phyloP scores from a whole-genome alignment of 352 stramenopile genomes.

The Globisporangium cederbergense region DNA sequence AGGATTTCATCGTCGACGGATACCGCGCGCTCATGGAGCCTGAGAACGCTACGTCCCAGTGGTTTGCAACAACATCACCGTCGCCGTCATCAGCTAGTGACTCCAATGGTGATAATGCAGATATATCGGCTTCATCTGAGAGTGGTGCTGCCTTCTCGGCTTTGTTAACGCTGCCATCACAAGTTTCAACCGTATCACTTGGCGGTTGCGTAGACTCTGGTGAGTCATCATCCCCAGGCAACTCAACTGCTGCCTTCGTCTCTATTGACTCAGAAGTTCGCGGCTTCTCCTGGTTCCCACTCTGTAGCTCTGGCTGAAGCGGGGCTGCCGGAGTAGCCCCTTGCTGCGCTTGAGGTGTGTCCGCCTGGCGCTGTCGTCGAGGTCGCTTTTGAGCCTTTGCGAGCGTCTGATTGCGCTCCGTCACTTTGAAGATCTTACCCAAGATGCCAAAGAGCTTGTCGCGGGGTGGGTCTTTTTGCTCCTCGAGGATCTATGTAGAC shows the following conservation, averaged over 20 bases:
- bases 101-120: background rate
- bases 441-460: constrained; percentile 73
- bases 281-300: background rate
- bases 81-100: background rate
- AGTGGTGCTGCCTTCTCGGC: background rate
- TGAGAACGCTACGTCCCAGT: background rate
- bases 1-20: constrained; percentile 17
- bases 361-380: background rate
- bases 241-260: background rate
- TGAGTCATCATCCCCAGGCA: background rate
- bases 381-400: constrained; percentile 1
- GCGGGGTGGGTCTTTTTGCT: constrained; percentile 57
- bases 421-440: constrained; percentile 71
- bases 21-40: constrained; percentile 9
- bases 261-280: background rate
- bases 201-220: background rate
- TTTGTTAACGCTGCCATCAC: background rate
- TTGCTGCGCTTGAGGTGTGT: background rate
- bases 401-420: constrained; percentile 54
- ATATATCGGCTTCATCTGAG: background rate
- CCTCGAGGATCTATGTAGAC: constrained; percentile 55
- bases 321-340: background rate
- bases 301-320: background rate
- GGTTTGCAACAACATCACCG: background rate
- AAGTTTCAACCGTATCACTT: background rate